Evolutionary conservation across 805 yeast species (phyloP).

Genomic region (Clavispora vitiphila): DNA sequence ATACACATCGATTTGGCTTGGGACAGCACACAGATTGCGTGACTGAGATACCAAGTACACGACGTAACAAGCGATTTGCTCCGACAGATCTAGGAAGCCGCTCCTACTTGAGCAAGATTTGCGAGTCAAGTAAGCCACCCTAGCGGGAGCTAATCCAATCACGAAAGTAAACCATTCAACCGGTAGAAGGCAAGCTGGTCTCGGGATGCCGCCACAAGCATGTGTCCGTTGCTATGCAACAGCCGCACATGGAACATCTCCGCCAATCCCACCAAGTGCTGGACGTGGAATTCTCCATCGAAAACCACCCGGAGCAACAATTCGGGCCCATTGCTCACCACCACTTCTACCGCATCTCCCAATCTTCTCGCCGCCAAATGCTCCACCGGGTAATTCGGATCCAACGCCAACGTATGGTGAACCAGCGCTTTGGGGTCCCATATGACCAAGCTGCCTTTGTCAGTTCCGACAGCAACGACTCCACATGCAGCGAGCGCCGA

Average conservation of each 20-base stretch:
- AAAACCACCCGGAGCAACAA: slow-evolving; percentile 12
- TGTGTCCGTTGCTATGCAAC: slow-evolving; percentile 3
- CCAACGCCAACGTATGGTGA: slow-evolving; percentile 2
- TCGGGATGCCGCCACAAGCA: slow-evolving; percentile 6
- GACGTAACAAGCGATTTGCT: no score
- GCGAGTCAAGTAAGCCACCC: no score
- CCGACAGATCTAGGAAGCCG: no score
- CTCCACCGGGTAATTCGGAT: slow-evolving; percentile 6
- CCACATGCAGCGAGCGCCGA: slow-evolving; percentile 8
- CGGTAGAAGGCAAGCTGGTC: slow-evolving; percentile 5
- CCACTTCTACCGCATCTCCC: not conserved
- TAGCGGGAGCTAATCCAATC: no score
- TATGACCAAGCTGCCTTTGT: slow-evolving; percentile 14
- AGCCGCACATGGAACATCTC: slow-evolving; percentile 19
- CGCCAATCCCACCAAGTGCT: slow-evolving; percentile 21
- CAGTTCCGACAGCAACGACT: slow-evolving; percentile 18
- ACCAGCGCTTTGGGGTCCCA: slow-evolving; percentile 6
- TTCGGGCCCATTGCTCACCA: slow-evolving; percentile 25
- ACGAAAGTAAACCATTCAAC: no score
- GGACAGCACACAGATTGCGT: no score
- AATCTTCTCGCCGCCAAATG: slow-evolving; percentile 1
- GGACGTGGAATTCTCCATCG: slow-evolving; percentile 2
- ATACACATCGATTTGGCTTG: no score
- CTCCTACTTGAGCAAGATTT: no score
- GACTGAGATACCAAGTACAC: no score